Conservation (phyloP, 768 basidiomycete species). For the Naematelia aurantialba region DNA sequence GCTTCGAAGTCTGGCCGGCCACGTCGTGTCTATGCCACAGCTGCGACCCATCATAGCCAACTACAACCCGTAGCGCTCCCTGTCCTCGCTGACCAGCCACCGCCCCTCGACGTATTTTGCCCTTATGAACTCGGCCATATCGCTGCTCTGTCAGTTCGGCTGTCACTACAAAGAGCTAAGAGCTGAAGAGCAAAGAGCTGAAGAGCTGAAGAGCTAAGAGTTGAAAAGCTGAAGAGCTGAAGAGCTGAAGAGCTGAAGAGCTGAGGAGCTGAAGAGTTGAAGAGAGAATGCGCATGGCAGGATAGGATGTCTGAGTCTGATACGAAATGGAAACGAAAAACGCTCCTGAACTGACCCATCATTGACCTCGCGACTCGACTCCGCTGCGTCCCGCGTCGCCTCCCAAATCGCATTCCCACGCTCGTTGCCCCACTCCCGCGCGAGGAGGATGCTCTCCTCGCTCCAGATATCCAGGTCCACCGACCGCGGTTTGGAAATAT, state of each 20-base stretch:
- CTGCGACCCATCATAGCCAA: too few species aligned
- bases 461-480: slow-evolving; percentile 49
- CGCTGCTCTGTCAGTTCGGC: too few species aligned
- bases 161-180: too few species aligned
- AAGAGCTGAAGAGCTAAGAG: background rate
- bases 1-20: too few species aligned
- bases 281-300: background rate
- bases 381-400: slow-evolving; percentile 18
- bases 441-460: slow-evolving; percentile 37
- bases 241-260: background rate
- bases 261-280: background rate
- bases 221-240: background rate
- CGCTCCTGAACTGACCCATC: slow-evolving; percentile 41
- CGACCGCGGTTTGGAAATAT: slow-evolving; percentile 48
- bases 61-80: slow-evolving; percentile 12
- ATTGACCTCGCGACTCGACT: slow-evolving; percentile 11
- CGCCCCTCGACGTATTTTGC: slow-evolving; percentile 46
- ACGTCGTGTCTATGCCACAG: too few species aligned
- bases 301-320: too few species aligned
- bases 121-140: slow-evolving; percentile 37
- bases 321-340: background rate
- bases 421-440: slow-evolving; percentile 45
- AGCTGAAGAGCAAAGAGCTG: slow-evolving; percentile 2
- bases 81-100: slow-evolving; percentile 38
- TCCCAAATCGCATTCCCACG: slow-evolving; percentile 47